Base-by-base conservation (phyloP, 352 stramenopile genomes). In the Elongisporangium anandrum region DNA sequence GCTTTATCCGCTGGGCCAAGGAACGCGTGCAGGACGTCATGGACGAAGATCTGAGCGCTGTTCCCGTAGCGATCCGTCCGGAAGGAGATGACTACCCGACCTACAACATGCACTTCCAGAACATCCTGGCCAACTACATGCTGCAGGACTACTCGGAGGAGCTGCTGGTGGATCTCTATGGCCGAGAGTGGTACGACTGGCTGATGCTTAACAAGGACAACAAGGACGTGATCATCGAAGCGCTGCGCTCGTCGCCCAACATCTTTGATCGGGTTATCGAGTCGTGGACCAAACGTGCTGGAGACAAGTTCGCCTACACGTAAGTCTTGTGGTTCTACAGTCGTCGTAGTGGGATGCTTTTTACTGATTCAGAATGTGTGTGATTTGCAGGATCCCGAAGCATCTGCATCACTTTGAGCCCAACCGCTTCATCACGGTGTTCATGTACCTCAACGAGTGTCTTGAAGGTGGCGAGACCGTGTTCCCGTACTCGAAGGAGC, bases 381-480 rank as follows among this genome's bases (percentile, higher is more conserved):
- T 65, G 50, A 23, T 20, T 13, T 54, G 51, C 39, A 70, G 69
- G 47, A 83, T 70, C 23, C 81, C 81, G 2, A 60, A 60, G 56
- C 54, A 82, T 58, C 49, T 81, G 50, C 66, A 77, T 23, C 75
- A 87, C 52, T 88, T 90, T 55, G 78, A 88, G 61, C 79, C 81
- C 22, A 98, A 99, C 77, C 84, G 96, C 17, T 97, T 97, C 67
- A 91, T 88, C 7, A 98, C 95, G 15, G 77, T 98, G 12, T 97
- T 98, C 52, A 78, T 97, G 65, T 99, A 99, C 73, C 72, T 99
- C 39, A 97, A 87, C 61, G 87, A 98, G 57, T 97, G 97, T 10
- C 73, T 79, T 13, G 83, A 96, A 59, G 95, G 95, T 52, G 96
- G 95, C 17, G 85, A 98, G 72, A 98, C 95, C 4, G 85, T 98